Conservation (phyloP, 176 grass and related monocot species). For the Pharus latifolius region DNA sequence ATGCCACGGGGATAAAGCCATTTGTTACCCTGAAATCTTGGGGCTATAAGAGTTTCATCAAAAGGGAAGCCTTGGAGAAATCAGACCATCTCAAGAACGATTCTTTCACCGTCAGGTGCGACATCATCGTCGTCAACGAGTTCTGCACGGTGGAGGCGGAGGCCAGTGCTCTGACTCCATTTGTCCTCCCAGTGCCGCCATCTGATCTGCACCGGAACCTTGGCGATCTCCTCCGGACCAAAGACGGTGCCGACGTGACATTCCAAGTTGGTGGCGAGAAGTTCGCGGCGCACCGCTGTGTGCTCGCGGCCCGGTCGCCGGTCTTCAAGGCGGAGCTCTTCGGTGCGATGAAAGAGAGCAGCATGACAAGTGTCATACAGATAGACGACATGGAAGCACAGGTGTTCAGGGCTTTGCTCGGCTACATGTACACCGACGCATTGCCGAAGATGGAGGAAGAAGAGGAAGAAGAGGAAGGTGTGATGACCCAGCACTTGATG, state of each 20-base stretch:
- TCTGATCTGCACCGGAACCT: background rate
- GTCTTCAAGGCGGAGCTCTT: background rate
- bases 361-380: background rate
- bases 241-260: background rate
- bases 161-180: no score
- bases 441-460: background rate
- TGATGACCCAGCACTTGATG: slow-evolving; percentile 20
- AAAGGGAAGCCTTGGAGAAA: background rate
- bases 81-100: background rate
- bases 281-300: background rate
- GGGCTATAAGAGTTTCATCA: no score
- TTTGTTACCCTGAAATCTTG: no score
- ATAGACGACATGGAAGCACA: background rate
- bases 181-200: background rate
- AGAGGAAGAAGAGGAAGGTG: background rate
- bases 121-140: background rate
- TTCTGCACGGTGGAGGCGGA: background rate
- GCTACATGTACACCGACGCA: slow-evolving; percentile 19
- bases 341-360: background rate
- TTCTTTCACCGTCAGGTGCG: background rate
- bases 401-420: slow-evolving; percentile 6
- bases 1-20: no score
- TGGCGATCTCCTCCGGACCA: background rate
- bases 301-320: no score
- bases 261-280: background rate